phyloP scores from a whole-genome alignment of 768 basidiomycete genomes.

The Leccinum fibrillosum region DNA sequence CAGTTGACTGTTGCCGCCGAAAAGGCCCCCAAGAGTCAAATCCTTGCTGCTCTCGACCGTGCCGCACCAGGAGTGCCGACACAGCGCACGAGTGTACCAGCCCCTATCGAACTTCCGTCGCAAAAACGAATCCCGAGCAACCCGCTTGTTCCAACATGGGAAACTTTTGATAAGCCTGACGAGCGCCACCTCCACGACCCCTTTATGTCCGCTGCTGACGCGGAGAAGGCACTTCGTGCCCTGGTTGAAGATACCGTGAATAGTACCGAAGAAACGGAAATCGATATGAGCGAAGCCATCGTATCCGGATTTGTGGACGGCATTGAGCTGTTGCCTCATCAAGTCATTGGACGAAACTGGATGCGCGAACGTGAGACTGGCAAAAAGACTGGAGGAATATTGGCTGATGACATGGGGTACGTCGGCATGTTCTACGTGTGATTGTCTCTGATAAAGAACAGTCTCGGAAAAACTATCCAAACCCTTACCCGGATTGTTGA shows the following conservation, averaged over 20 bases:
- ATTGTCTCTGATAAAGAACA: constrained; percentile 26
- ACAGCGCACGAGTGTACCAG: constrained; percentile 27
- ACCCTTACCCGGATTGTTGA: constrained; percentile 85
- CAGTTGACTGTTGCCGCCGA: background rate
- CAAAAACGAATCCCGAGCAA: constrained; percentile 18
- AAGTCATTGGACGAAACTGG: constrained; percentile 82
- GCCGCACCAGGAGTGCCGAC: constrained; percentile 11
- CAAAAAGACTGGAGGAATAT: constrained; percentile 80
- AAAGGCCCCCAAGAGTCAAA: constrained; percentile 10
- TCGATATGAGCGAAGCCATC: constrained; percentile 62
- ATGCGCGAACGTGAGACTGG: constrained; percentile 80
- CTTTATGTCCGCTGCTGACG: constrained; percentile 48
- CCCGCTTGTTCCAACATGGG: constrained; percentile 19
- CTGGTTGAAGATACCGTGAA: constrained; percentile 67
- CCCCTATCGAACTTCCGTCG: constrained; percentile 29
- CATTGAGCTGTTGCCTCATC: constrained; percentile 78
- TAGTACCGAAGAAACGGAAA: constrained; percentile 40
- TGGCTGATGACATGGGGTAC: constrained; percentile 91
- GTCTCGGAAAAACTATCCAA: constrained; percentile 90
- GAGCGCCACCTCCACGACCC: constrained; percentile 28
- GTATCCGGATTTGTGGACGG: constrained; percentile 77
- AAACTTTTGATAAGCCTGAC: constrained; percentile 31
- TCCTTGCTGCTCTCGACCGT: constrained; percentile 25
- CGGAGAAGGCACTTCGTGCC: constrained; percentile 76
- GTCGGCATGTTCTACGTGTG: constrained; percentile 6